Evolutionary conservation across 2,329 filamentous ascomycete species (phyloP).

Genomic region (Xylariaceae sp.): DNA sequence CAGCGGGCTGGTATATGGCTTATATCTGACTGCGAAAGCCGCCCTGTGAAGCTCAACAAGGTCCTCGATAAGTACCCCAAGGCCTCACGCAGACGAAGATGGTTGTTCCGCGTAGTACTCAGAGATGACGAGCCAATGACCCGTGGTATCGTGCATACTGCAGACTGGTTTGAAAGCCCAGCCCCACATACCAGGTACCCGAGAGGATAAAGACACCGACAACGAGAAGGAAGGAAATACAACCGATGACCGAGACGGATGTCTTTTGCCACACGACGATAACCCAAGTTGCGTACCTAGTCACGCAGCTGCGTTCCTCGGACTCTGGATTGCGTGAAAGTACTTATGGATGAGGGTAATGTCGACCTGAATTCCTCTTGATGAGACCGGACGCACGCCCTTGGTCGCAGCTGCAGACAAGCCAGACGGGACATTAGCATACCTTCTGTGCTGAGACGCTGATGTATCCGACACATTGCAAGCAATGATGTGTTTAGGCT

Average conservation of each 20-base stretch:
- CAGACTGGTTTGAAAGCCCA: neutral
- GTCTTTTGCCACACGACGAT: neutral
- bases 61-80: neutral
- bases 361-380: neutral
- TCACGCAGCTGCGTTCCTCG: neutral
- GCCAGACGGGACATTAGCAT: neutral
- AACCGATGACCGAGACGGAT: too few relatives aligned
- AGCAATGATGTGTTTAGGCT: neutral
- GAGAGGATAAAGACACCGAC: neutral
- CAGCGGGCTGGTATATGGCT: neutral
- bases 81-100: neutral
- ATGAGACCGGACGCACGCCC: neutral
- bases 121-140: neutral
- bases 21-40: neutral
- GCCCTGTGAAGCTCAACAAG: neutral
- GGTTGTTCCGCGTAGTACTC: neutral
- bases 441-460: neutral
- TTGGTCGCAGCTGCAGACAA: neutral
- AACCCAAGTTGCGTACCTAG: neutral
- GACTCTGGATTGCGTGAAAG: neutral
- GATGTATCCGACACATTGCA: neutral
- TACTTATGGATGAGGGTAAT: neutral
- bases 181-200: neutral
- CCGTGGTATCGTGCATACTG: neutral
- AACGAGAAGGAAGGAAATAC: neutral